Conservation (phyloP, 2,329 filamentous ascomycete genomes). For the Arthrobotrys sphaeroides region DNA sequence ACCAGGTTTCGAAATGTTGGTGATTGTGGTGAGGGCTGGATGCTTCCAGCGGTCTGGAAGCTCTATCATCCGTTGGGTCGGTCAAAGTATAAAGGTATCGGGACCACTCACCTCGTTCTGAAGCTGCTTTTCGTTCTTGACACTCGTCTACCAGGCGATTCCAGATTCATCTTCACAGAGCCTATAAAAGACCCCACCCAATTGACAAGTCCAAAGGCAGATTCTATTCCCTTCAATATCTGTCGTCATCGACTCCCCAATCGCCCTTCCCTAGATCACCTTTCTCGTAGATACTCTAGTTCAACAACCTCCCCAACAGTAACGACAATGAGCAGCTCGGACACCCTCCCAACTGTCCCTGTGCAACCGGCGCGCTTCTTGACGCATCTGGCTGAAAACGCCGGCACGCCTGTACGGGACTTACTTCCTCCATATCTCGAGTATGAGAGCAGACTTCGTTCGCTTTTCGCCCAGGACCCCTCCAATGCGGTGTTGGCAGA, state of each 20-base stretch:
- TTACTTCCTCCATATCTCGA: conserved; percentile 73
- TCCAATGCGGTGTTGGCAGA: conserved; percentile 63
- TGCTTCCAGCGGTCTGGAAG: conserved; percentile 10
- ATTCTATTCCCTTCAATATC: conserved; percentile 23
- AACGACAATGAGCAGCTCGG: conserved; percentile 27
- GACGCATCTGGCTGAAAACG: conserved; percentile 68
- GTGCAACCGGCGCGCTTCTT: conserved; percentile 61
- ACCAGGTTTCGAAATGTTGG: conserved; percentile 28
- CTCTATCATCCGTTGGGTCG: conserved; percentile 6
- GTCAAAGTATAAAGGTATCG: conserved; percentile 51
- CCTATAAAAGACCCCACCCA: background rate
- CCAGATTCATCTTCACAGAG: background rate
- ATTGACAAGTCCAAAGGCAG: conserved; percentile 24
- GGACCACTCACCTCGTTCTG: background rate
- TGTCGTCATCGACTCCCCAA: conserved; percentile 22
- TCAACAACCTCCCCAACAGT: background rate
- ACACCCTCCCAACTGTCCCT: conserved; percentile 44
- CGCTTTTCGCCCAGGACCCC: conserved; percentile 75
- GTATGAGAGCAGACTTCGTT: conserved; percentile 73
- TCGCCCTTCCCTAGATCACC: background rate
- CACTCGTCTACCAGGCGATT: conserved; percentile 16
- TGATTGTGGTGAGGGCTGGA: conserved; percentile 22
- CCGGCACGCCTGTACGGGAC: conserved; percentile 67
- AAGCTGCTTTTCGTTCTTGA: conserved; percentile 3
- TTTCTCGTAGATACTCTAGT: conserved; percentile 21